phyloP scores from a whole-genome alignment of 2,329 filamentous ascomycete genomes.

The Neurospora sp. region DNA sequence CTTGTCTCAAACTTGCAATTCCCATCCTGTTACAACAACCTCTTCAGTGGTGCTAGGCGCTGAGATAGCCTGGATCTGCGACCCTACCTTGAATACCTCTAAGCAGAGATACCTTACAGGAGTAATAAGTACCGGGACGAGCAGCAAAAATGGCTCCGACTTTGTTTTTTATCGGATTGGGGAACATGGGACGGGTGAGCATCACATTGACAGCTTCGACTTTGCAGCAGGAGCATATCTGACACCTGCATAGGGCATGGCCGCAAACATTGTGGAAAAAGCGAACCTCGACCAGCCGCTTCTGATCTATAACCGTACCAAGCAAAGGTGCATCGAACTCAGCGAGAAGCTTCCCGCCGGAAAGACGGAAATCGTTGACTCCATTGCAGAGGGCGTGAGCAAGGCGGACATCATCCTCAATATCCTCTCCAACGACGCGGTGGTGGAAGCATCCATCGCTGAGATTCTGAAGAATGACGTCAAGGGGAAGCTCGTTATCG shows the following conservation, averaged over 20 bases:
- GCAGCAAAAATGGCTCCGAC: constrained; percentile 40
- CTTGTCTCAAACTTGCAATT: not conserved
- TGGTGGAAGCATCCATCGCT: constrained; percentile 53
- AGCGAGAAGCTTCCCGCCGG: constrained; percentile 47
- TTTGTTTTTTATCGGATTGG: constrained; percentile 71
- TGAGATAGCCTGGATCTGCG: not conserved
- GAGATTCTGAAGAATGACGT: constrained; percentile 45
- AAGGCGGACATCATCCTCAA: constrained; percentile 71
- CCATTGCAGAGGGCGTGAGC: constrained; percentile 55
- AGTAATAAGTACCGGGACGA: not conserved
- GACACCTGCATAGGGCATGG: constrained; percentile 55
- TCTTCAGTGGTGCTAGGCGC: not conserved
- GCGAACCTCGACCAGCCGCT: constrained; percentile 61
- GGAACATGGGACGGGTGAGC: constrained; percentile 75
- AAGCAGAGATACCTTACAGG: not conserved
- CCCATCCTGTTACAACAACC: not conserved
- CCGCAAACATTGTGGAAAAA: constrained; percentile 72
- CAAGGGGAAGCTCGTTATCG: constrained; percentile 68
- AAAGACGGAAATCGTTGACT: constrained; percentile 54
- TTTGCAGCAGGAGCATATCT: not conserved
- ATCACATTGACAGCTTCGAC: not conserved
- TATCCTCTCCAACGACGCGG: constrained; percentile 69
- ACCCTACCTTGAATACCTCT: not conserved
- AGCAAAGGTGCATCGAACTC: constrained; percentile 53
- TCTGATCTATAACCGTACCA: constrained; percentile 72